Evolutionary conservation across 2,329 filamentous ascomycete species (phyloP), one percentile per base, ranked within the genome.

Genomic region (Aspergillus aculeatinus): DNA sequence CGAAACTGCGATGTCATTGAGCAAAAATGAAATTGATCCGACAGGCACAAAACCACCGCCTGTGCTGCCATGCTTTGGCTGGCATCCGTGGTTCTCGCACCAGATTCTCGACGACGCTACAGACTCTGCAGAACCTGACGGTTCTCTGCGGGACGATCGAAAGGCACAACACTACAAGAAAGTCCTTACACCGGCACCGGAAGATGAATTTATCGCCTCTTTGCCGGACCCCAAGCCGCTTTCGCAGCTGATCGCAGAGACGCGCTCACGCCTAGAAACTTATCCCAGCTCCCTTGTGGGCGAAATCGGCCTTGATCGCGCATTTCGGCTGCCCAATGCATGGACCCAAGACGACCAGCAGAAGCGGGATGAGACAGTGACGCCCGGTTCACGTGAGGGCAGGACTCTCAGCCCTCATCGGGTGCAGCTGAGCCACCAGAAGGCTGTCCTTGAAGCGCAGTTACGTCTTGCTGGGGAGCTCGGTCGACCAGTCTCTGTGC

Each of bases 41-140:
- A 44, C 61, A 52, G 55, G 58, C 21, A 56, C 53, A n/a, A 64
- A 33, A 25, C 64, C 76, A 48, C 76, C 79, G 62, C 80, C 79
- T 59, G 74, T 88, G 27, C 67, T 88, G 0, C 86, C 86, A 0
- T 84, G 83, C 54, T 89, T 88, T 69, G 86, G 86, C 42, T 89
- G 86, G 86, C 86, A 89, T 72, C 86, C 86, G 0, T 89, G 86
- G 86, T 88, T 88, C 69, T 85, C 86, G 0, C 81, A 89, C 68
- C 84, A 86, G 61, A 82, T 88, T 68, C 80, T 81, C 65, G 76
- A 81, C 64, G 78, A 85, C 56, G 62, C 53, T 3, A 47, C 57
- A 16, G 50, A 53, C 5, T 39, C 63, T 21, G 70, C 74, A 68
- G 65, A 62, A 31, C 33, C 56, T 19, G 52, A 59, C 10, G 29